Conservation (phyloP, 768 basidiomycete species). For the Postia placenta region DNA sequence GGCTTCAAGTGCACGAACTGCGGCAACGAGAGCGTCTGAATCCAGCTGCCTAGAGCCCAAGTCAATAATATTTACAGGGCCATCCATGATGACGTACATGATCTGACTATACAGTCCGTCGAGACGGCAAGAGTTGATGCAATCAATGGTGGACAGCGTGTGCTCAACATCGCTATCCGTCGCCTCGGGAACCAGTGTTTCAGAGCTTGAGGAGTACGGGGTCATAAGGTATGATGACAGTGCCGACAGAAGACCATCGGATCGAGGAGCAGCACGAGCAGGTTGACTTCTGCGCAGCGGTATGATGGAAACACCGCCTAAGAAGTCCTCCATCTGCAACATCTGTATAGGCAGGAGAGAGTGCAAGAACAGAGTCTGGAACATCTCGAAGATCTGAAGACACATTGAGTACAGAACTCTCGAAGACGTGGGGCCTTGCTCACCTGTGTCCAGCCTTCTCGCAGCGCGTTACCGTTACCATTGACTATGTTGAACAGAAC, state of each 20-base stretch:
- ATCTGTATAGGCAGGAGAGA: slow-evolving; percentile 85
- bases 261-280: slow-evolving; percentile 52
- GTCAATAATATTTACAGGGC: not conserved
- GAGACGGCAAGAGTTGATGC: slow-evolving; percentile 86
- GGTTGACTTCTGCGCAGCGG: slow-evolving; percentile 77
- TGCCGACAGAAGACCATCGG: slow-evolving; percentile 89
- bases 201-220: slow-evolving; percentile 74
- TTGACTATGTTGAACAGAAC: slow-evolving; percentile 97
- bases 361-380: slow-evolving; percentile 92
- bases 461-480: slow-evolving; percentile 87
- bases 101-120: slow-evolving; percentile 95
- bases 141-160: slow-evolving; percentile 92
- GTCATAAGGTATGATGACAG: slow-evolving; percentile 96
- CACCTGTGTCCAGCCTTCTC: slow-evolving; percentile 94
- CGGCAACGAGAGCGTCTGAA: slow-evolving; percentile 73
- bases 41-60: slow-evolving; percentile 60
- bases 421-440: too few relatives aligned
- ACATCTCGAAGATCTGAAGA: slow-evolving; percentile 92
- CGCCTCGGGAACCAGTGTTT: slow-evolving; percentile 79
- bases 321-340: slow-evolving; percentile 97
- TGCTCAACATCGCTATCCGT: slow-evolving; percentile 90
- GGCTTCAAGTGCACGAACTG: slow-evolving; percentile 80
- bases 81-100: slow-evolving; percentile 48
- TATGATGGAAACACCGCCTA: slow-evolving; percentile 90
- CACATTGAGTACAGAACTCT: not conserved